Evolutionary conservation across 495 filamentous ascomycete genomes (phyloP).

Genomic region (Aspergillus diversus): DNA sequence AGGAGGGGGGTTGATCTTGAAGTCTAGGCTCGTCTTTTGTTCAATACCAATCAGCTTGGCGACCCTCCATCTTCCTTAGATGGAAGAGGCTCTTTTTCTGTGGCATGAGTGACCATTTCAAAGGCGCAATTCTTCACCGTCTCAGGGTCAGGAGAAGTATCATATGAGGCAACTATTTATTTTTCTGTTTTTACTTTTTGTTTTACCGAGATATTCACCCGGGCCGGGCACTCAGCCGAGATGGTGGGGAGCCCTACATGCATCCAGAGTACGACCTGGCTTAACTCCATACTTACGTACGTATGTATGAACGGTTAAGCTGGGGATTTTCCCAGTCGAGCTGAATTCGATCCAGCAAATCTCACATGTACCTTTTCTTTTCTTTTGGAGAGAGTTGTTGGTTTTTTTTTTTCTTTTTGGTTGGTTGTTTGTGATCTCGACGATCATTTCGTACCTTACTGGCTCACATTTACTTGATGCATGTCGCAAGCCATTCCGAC

Average conservation of each 20-base stretch:
- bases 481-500: background rate
- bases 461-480: slow-evolving; percentile 12
- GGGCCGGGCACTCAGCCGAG: slow-evolving; percentile 2
- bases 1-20: background rate
- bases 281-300: background rate
- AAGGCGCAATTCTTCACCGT: background rate
- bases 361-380: no score
- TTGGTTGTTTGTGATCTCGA: background rate
- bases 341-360: no score
- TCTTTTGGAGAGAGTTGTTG: no score
- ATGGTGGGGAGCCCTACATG: slow-evolving; percentile 7
- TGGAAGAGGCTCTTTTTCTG: background rate
- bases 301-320: no score
- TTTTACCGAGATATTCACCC: background rate
- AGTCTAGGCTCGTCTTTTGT: background rate
- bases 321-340: no score
- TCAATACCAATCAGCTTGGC: background rate
- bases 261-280: background rate
- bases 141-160: background rate
- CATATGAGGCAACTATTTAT: slow-evolving; percentile 17
- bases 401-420: background rate
- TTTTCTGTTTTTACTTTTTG: background rate
- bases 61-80: background rate
- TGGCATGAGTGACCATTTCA: background rate
- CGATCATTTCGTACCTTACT: slow-evolving; percentile 15